phyloP scores from a whole-genome alignment of 352 stramenopile species.

The Aphanomyces stellatus region DNA sequence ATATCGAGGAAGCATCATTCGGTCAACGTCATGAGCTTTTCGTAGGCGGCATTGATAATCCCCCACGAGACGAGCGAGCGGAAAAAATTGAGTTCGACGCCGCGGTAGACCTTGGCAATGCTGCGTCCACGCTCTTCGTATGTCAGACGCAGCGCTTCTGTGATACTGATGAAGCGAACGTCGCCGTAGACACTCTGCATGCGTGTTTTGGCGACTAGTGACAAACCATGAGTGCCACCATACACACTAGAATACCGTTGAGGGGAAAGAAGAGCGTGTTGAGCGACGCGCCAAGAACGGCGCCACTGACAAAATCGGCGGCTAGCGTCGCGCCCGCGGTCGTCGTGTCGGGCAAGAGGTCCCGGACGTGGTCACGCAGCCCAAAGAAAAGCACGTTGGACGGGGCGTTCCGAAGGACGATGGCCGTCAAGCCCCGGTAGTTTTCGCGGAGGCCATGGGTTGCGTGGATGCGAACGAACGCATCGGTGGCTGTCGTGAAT shows the following conservation, averaged over 20 bases:
- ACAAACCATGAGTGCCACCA: neutral
- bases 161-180: constrained; percentile 43
- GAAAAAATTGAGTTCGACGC: constrained; percentile 84
- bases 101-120: constrained; percentile 61
- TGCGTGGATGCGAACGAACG: constrained; percentile 73
- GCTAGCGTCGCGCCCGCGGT: constrained; percentile 36
- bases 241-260: constrained; percentile 54
- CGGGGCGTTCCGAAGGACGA: constrained; percentile 75
- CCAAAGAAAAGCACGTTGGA: constrained; percentile 83
- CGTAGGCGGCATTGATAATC: constrained; percentile 86
- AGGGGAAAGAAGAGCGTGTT: constrained; percentile 79
- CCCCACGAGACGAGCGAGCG: constrained; percentile 82
- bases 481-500: constrained; percentile 62
- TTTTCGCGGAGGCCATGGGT: constrained; percentile 70
- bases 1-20: neutral
- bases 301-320: constrained; percentile 79
- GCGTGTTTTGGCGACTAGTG: constrained; percentile 54
- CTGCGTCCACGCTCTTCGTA: constrained; percentile 61
- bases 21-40: constrained; percentile 53
- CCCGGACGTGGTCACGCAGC: constrained; percentile 55
- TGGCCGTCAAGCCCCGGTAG: constrained; percentile 68
- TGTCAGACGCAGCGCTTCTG: constrained; percentile 50
- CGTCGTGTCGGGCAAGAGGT: constrained; percentile 43
- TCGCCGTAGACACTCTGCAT: constrained; percentile 77
- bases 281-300: constrained; percentile 71